phyloP scores from a whole-genome alignment of 805 yeast species.

The Candida chauliodis region DNA sequence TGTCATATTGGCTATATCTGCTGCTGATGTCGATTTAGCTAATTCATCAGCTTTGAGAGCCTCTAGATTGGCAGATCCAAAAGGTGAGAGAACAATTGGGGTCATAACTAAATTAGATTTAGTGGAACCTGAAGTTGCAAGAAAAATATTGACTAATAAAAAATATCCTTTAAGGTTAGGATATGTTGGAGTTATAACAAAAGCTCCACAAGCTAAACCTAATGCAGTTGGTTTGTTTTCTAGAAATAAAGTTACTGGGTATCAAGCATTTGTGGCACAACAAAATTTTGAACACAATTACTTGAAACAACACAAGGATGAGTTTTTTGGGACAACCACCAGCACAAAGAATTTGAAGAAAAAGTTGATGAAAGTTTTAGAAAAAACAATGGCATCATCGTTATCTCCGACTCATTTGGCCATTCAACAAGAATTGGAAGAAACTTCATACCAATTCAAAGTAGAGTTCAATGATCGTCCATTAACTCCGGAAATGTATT shows the following conservation, averaged over 20 bases:
- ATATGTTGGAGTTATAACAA: slow-evolving; percentile 96
- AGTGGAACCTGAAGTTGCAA: slow-evolving; percentile 74
- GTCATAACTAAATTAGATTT: slow-evolving; percentile 92
- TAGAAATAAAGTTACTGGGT: slow-evolving; percentile 42
- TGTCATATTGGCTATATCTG: slow-evolving; percentile 90
- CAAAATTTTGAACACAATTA: slow-evolving; percentile 55
- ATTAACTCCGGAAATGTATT: slow-evolving; percentile 88
- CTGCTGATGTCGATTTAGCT: slow-evolving; percentile 97
- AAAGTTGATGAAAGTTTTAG: slow-evolving; percentile 82
- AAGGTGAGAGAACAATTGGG: slow-evolving; percentile 94
- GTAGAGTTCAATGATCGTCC: slow-evolving; percentile 96
- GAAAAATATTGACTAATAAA: slow-evolving; percentile 62
- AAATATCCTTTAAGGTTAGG: slow-evolving; percentile 95
- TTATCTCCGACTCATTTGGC: slow-evolving; percentile 82
- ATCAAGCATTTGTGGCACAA: slow-evolving; percentile 63
- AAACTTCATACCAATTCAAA: slow-evolving; percentile 85
- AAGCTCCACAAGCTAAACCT: slow-evolving; percentile 50
- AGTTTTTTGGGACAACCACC: slow-evolving; percentile 60
- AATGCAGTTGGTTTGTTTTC: slow-evolving; percentile 38
- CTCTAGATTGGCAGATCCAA: slow-evolving; percentile 83
- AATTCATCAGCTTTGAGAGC: slow-evolving; percentile 94
- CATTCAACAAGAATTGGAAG: slow-evolving; percentile 90
- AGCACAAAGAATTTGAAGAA: slow-evolving; percentile 74
- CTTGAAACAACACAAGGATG: slow-evolving; percentile 61
- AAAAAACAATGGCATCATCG: slow-evolving; percentile 85